phyloP scores from a whole-genome alignment of 139 green algal genomes.

The Closterium sp. region DNA sequence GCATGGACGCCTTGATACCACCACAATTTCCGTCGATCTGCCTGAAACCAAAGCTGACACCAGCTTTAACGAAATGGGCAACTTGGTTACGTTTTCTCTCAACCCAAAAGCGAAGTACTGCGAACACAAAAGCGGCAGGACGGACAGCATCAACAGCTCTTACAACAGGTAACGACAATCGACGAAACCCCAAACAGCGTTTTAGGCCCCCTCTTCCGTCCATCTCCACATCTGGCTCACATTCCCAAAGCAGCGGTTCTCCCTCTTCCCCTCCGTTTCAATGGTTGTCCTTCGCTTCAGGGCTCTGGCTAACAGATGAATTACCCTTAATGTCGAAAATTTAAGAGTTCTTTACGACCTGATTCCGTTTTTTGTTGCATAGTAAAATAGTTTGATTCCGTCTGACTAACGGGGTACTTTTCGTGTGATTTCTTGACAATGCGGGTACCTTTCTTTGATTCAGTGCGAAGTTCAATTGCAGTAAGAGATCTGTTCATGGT shows the following conservation, averaged over 20 bases:
- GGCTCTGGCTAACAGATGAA: neutral
- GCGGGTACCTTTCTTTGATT: too few relatives aligned
- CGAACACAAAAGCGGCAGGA: neutral
- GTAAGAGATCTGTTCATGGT: too few relatives aligned
- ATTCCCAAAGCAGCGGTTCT: neutral
- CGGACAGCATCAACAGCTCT: neutral
- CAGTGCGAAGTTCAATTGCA: too few relatives aligned
- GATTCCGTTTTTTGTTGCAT: neutral
- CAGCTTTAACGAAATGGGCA: too few relatives aligned
- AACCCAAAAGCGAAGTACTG: neutral
- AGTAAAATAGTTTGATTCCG: neutral
- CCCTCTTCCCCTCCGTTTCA: neutral
- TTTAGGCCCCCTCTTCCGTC: neutral
- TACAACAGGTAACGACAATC: neutral
- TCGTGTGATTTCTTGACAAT: too few relatives aligned
- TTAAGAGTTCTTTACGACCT: neutral
- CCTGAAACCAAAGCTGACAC: neutral
- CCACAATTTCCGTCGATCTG: neutral
- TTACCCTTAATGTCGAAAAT: neutral
- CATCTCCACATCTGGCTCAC: neutral
- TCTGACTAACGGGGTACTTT: too few relatives aligned
- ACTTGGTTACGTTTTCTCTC: too few relatives aligned
- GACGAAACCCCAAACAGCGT: neutral
- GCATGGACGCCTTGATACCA: neutral
- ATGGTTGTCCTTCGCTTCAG: neutral